Base-by-base conservation (phyloP, 768 basidiomycete genomes). In the Amanita pallidorosea region DNA sequence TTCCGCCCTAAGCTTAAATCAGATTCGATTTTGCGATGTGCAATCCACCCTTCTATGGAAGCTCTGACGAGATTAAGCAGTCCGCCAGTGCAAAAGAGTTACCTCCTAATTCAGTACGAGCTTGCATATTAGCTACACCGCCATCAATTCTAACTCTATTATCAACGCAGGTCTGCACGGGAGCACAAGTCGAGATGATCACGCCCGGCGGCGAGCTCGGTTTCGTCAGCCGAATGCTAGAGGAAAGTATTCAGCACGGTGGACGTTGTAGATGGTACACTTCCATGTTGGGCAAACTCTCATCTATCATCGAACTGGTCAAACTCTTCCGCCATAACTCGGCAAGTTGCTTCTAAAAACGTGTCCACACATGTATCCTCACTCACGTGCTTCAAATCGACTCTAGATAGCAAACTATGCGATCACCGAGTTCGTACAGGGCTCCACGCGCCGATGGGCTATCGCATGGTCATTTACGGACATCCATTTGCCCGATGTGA, bases 41-140 rank as follows among this genome's bases (percentile, higher is more conserved):
- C 67, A 99, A 98, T 63, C 95, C 95, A 0, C 95, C 95, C 0
- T 99, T 99, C 65, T 98, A 96, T 60, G 62, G 70, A n/a, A 87
- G 81, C 51, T 60, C 63, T 1, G 78, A 81, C 27, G 95, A 98
- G 52, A 74, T 92, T 7, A 55, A 59, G 0, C 60, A 64, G 2
- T 81, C 80, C 2, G 77, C 80, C 0, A 73, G 74, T 17, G 66
- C 67, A 5, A 97, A 98, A 58, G 77, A 78, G 43, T 63, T 70
- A 12, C 69, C 67, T 5, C 86, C 95, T 0, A 81, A 71, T 57
- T 86, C 88, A 2, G 92, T 92, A 33, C 13, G 52, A 5, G 1
- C 33, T 18, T 7, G 31, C 23, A 8, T 27, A 7, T 31, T 11
- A 17, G 12, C n/a, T 42, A 12, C 20, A 2, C 15, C 47, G 34